Conservation (phyloP, 176 grass and related monocot genomes). For the Oryza australiensis region DNA sequence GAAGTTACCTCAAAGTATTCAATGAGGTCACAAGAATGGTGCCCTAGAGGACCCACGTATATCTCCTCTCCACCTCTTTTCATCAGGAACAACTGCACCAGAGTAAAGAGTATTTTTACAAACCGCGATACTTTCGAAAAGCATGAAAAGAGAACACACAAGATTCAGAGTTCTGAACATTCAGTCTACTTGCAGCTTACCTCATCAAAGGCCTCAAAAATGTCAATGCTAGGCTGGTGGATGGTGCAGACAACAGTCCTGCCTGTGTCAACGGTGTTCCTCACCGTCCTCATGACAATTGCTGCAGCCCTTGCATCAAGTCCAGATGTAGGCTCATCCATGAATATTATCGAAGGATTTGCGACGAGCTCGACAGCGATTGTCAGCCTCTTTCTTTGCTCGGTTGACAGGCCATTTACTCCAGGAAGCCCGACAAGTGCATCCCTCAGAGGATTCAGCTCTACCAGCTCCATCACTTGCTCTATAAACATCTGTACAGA, state of each 20-base stretch:
- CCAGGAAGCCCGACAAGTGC: constrained; percentile 63
- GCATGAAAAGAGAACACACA: background rate
- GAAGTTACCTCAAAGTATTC: constrained; percentile 58
- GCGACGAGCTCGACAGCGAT: constrained; percentile 67
- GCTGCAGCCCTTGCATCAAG: constrained; percentile 66
- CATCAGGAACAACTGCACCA: constrained; percentile 63
- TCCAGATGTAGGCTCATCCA: constrained; percentile 76
- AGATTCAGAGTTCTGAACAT: background rate
- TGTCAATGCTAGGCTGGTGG: constrained; percentile 71
- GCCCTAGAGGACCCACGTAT: constrained; percentile 61
- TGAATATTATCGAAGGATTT: constrained; percentile 77
- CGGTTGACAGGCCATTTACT: constrained; percentile 59
- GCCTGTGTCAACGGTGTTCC: constrained; percentile 65
- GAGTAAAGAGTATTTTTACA: background rate
- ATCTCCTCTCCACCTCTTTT: constrained; percentile 75
- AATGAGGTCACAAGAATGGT: constrained; percentile 54
- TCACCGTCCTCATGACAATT: constrained; percentile 69
- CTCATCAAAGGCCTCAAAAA: constrained; percentile 72
- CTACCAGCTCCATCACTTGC: constrained; percentile 69
- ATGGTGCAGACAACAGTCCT: constrained; percentile 77
- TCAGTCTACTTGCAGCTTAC: constrained; percentile 23
- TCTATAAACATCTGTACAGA: constrained; percentile 62
- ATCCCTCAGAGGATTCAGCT: constrained; percentile 52
- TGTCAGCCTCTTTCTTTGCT: constrained; percentile 65
- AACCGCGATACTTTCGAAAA: background rate